These are phyloP conservation scores for Xerophyta viscosa DNA, from an alignment of 106 monocot species.

Conservation along the genomic window DNA sequence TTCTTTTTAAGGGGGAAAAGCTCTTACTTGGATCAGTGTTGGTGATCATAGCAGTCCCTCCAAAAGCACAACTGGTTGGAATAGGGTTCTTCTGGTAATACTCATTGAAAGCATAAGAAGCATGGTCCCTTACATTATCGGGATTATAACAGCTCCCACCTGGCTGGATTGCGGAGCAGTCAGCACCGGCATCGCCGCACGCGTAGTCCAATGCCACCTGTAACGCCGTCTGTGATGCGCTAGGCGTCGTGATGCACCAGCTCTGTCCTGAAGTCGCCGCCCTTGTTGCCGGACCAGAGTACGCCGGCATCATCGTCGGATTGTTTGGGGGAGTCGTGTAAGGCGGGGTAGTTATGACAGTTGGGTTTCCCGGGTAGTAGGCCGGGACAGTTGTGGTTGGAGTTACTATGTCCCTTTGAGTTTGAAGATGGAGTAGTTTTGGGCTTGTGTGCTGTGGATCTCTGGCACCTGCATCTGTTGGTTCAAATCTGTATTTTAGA, in stretches of 20 bases:
- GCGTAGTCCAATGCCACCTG: slow-evolving; percentile 94
- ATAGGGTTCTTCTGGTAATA: slow-evolving; percentile 89
- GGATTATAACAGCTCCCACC: slow-evolving; percentile 77
- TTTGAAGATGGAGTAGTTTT: too few relatives aligned
- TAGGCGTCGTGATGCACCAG: slow-evolving; percentile 79
- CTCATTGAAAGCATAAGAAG: slow-evolving; percentile 85
- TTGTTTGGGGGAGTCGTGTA: neutral
- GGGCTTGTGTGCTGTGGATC: too few relatives aligned
- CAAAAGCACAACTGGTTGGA: slow-evolving; percentile 85
- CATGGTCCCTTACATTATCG: slow-evolving; percentile 64
- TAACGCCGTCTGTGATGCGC: slow-evolving; percentile 55
- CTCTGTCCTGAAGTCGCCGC: slow-evolving; percentile 37
- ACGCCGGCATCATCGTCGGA: slow-evolving; percentile 2
- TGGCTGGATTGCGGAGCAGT: slow-evolving; percentile 66
- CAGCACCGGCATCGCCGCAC: slow-evolving; percentile 84
- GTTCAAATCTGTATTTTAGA: too few relatives aligned
- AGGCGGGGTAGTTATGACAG: neutral
- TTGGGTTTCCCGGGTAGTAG: slow-evolving; percentile 5
- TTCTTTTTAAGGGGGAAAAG: too few relatives aligned
- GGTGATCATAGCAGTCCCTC: slow-evolving; percentile 66
- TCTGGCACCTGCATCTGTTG: too few relatives aligned
- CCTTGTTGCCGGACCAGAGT: neutral
- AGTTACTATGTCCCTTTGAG: neutral
- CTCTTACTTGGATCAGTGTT: slow-evolving; percentile 81
- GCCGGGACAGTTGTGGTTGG: slow-evolving; percentile 9